These are phyloP conservation scores for Stachybotrys chartarum DNA, from an alignment of 2,329 filamentous ascomycete genomes.

Conservation along the genomic window DNA sequence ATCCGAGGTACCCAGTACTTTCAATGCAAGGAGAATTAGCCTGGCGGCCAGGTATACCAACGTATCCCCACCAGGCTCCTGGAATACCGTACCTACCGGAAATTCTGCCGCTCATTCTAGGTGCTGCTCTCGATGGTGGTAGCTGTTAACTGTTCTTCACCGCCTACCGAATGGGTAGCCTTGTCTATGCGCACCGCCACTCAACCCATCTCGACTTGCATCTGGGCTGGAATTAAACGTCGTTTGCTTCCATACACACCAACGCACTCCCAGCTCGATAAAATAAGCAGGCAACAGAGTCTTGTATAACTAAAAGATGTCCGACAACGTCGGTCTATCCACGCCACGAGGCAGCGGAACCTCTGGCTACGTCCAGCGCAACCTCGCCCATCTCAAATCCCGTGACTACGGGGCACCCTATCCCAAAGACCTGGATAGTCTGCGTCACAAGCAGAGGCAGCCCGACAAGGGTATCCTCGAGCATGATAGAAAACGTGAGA, in stretches of 20 bases:
- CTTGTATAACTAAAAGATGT: conserved; percentile 51
- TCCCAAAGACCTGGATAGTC: conserved; percentile 58
- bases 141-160: neutral
- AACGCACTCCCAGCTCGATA: no score
- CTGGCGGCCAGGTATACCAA: no score
- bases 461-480: conserved; percentile 91
- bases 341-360: conserved; percentile 94
- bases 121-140: neutral
- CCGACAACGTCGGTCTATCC: conserved; percentile 91
- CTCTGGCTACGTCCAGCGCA: conserved; percentile 95
- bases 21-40: no score
- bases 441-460: conserved; percentile 71
- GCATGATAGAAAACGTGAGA: conserved; percentile 82
- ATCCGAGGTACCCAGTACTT: neutral
- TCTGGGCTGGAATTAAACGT: no score
- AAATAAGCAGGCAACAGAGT: no score
- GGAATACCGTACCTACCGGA: neutral
- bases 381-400: conserved; percentile 79
- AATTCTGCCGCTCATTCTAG: neutral
- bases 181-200: neutral
- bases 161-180: neutral
- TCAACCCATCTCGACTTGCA: neutral
- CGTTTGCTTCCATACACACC: no score
- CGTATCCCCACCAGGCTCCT: neutral
- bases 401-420: conserved; percentile 78